phyloP scores from a whole-genome alignment of 2,329 filamentous ascomycete genomes.

The Sarocladiaceae sp. region DNA sequence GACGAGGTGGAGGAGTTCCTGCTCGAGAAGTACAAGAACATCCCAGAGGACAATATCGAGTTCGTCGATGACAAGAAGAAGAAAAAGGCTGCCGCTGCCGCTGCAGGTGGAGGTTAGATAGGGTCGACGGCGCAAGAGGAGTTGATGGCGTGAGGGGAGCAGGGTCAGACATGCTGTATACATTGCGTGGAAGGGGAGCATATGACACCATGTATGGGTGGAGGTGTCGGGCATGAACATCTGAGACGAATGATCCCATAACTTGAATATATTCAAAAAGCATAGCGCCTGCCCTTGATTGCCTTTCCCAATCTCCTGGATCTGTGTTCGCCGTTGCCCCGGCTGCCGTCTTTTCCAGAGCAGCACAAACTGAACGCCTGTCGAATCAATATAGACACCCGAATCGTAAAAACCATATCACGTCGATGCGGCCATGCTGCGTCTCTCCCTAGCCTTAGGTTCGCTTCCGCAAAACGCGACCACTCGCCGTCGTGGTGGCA shows the following conservation, averaged over 20 bases:
- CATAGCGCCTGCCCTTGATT: conserved; percentile 5
- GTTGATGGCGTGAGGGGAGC: not conserved
- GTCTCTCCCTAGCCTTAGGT: not conserved
- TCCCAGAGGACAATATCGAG: conserved; percentile 94
- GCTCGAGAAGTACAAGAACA: conserved; percentile 78
- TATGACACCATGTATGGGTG: conserved; percentile 1
- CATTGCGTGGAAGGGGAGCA: not conserved
- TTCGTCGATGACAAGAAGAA: conserved; percentile 96
- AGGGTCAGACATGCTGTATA: not conserved
- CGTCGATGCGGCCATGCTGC: not conserved
- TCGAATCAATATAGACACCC: too few relatives aligned
- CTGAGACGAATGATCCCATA: conserved; percentile 4
- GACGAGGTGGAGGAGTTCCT: conserved; percentile 92
- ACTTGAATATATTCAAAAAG: conserved; percentile 6
- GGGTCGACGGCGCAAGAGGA: not conserved
- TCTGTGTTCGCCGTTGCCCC: too few relatives aligned
- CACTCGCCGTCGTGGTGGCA: conserved; percentile 37
- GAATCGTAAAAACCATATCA: too few relatives aligned
- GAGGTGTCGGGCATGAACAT: not conserved
- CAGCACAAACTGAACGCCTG: conserved; percentile 1
- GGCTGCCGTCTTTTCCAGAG: too few relatives aligned
- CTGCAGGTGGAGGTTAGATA: conserved; percentile 9
- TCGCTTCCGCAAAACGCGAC: conserved; percentile 51
- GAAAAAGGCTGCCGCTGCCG: conserved; percentile 34
- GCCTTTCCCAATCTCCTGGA: not conserved